phyloP scores from a whole-genome alignment of 257 asterid species.

The Thymus quinquecostatus region DNA sequence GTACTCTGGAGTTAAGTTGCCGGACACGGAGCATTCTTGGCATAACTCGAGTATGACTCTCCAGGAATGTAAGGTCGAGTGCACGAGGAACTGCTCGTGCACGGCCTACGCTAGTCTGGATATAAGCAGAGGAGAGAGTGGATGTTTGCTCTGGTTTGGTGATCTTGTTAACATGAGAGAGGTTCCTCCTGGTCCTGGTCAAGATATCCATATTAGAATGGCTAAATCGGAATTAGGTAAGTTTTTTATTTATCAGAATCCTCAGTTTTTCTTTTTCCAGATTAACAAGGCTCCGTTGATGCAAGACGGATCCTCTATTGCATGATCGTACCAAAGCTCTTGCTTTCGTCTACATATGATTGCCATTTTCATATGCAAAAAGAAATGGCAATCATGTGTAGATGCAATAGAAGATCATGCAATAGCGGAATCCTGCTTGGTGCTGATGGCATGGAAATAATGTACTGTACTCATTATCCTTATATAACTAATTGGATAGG shows the following conservation, averaged over 20 bases:
- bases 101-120: constrained; percentile 24
- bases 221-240: constrained; percentile 45
- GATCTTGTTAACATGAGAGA: constrained; percentile 29
- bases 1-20: constrained; percentile 19
- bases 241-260: background rate
- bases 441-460: background rate
- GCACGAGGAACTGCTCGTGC: constrained; percentile 24
- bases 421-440: background rate
- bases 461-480: background rate
- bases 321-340: background rate
- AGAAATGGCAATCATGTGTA: background rate
- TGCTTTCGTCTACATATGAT: background rate
- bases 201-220: constrained; percentile 41
- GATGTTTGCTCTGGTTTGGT: constrained; percentile 28
- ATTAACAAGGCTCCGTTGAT: background rate
- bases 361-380: background rate
- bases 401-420: background rate
- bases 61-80: constrained; percentile 8
- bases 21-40: constrained; percentile 18
- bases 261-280: background rate
- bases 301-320: background rate
- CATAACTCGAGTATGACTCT: constrained; percentile 22
- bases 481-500: background rate
- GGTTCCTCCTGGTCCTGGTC: constrained; percentile 13
- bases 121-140: constrained; percentile 18